Conservation (phyloP, 2,329 filamentous ascomycete genomes). For the Ophiostoma ips region DNA sequence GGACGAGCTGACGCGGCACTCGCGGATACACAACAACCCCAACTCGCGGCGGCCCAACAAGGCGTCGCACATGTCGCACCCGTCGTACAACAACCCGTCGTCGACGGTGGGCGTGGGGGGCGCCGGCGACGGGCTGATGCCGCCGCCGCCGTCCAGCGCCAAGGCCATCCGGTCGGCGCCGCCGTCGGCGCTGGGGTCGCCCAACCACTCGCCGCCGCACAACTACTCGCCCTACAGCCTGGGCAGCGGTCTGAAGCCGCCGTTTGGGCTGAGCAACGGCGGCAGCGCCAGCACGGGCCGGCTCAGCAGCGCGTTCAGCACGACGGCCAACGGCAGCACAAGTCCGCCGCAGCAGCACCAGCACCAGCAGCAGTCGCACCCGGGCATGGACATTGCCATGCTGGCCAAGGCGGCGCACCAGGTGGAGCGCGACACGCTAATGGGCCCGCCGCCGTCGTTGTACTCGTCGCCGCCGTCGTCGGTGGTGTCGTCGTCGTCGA, state of each 20-base stretch:
- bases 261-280: constrained; percentile 29
- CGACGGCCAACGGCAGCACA: not conserved
- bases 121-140: constrained; percentile 52
- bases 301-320: not conserved
- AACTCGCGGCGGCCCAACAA: constrained; percentile 93
- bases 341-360: not conserved
- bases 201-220: constrained; percentile 89
- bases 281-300: constrained; percentile 15
- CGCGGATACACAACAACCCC: constrained; percentile 96
- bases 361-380: constrained; percentile 24
- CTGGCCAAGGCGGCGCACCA: constrained; percentile 47
- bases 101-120: too few species aligned
- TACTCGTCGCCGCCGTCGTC: constrained; percentile 28
- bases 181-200: constrained; percentile 73
- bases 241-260: constrained; percentile 30
- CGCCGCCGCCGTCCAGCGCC: constrained; percentile 59
- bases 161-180: constrained; percentile 81
- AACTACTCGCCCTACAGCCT: constrained; percentile 62
- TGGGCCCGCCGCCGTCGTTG: constrained; percentile 24
- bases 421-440: constrained; percentile 43
- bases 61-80: constrained; percentile 34
- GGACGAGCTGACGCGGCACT: constrained; percentile 92
- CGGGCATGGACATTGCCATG: constrained; percentile 41
- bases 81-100: constrained; percentile 29
- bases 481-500: constrained; percentile 18